phyloP scores from a whole-genome alignment of 768 basidiomycete genomes.

The Kwoniella dejecticola region DNA sequence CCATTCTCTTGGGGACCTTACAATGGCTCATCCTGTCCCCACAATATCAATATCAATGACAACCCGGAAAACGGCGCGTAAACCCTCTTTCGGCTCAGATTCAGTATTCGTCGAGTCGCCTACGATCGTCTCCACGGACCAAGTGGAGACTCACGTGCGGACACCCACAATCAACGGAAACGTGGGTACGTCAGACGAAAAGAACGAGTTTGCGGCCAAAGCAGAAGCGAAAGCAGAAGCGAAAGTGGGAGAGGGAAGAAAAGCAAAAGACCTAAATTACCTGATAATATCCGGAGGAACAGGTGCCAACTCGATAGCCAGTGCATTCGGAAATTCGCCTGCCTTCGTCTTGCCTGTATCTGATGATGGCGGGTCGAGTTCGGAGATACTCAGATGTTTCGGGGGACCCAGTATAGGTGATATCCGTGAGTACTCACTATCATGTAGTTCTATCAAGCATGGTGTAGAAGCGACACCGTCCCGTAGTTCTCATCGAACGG shows the following conservation, averaged over 20 bases:
- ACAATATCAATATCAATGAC: too few relatives aligned
- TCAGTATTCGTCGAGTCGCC: constrained; percentile 18
- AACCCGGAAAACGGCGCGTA: neutral
- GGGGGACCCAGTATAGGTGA: constrained; percentile 56
- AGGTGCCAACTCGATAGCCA: constrained; percentile 86
- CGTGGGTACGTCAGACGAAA: too few relatives aligned
- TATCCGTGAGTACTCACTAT: constrained; percentile 44
- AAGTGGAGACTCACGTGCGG: too few relatives aligned
- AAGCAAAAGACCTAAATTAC: constrained; percentile 52
- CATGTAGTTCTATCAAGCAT: too few relatives aligned
- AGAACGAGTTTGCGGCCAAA: too few relatives aligned
- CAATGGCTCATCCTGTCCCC: neutral
- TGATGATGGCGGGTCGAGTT: constrained; percentile 92
- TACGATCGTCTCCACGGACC: neutral
- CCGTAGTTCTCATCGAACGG: too few relatives aligned
- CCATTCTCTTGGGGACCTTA: neutral
- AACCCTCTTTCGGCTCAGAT: constrained; percentile 1
- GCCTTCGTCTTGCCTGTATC: constrained; percentile 89
- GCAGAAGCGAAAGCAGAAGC: too few relatives aligned
- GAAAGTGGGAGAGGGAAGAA: neutral
- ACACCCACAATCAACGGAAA: neutral
- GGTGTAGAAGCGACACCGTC: too few relatives aligned
- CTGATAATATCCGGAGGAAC: constrained; percentile 90
- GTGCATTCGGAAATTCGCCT: constrained; percentile 71
- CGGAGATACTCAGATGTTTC: constrained; percentile 91